These are phyloP conservation scores for Stentor roeselii DNA, from an alignment of 73 alveolate species.

Conservation along the genomic window DNA sequence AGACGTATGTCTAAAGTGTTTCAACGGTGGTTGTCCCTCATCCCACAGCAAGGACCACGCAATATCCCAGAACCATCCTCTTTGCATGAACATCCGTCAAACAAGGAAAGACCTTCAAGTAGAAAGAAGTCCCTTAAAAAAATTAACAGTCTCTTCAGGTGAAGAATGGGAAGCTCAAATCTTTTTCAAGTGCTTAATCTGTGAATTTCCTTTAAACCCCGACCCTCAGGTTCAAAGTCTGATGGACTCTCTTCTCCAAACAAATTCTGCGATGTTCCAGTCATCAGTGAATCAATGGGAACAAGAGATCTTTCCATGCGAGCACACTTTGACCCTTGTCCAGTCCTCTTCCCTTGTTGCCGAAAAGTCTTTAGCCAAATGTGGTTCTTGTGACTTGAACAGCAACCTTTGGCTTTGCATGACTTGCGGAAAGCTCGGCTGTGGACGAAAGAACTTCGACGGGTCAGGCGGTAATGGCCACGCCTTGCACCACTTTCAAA, in stretches of 20 bases:
- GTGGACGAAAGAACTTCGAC: slow-evolving; percentile 95
- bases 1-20: slow-evolving; percentile 92
- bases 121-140: slow-evolving; percentile 66
- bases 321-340: slow-evolving; percentile 88
- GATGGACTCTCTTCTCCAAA: slow-evolving; percentile 68
- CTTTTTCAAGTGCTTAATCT: slow-evolving; percentile 68
- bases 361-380: slow-evolving; percentile 82
- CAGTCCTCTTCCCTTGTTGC: slow-evolving; percentile 79
- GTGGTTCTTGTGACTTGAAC: slow-evolving; percentile 89
- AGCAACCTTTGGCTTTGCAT: slow-evolving; percentile 97
- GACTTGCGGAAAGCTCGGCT: slow-evolving; percentile 96
- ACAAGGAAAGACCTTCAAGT: slow-evolving; percentile 63
- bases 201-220: slow-evolving; percentile 57
- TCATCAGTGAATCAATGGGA: slow-evolving; percentile 94
- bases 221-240: slow-evolving; percentile 61
- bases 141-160: slow-evolving; percentile 80
- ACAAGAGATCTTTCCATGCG: slow-evolving; percentile 86
- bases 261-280: slow-evolving; percentile 88
- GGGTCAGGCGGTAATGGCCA: slow-evolving; percentile 98
- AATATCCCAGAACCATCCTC: slow-evolving; percentile 66
- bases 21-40: slow-evolving; percentile 84
- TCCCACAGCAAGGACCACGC: slow-evolving; percentile 76
- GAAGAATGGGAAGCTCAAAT: slow-evolving; percentile 78
- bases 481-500: slow-evolving; percentile 87
- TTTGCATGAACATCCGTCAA: slow-evolving; percentile 79